Evolutionary conservation across 495 filamentous ascomycete genomes (phyloP).

Genomic region (Penicillium samsonianum): DNA sequence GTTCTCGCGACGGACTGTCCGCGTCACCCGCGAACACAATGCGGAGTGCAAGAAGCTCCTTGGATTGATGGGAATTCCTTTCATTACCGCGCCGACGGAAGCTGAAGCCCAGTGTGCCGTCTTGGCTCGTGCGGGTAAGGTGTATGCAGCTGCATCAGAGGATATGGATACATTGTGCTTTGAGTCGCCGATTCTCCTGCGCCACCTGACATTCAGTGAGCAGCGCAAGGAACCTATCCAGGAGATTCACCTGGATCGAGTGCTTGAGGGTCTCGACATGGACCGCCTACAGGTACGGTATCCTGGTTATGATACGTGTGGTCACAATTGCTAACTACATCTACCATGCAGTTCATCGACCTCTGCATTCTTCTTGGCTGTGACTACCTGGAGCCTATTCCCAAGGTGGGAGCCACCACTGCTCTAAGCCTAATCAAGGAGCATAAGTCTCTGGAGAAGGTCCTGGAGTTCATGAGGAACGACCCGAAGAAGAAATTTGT

Average conservation of each 20-base stretch:
- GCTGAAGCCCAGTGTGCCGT: constrained; percentile 96
- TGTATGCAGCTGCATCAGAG: constrained; percentile 94
- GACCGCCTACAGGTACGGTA: constrained; percentile 70
- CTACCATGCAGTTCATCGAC: constrained; percentile 75
- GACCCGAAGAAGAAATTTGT: constrained; percentile 75
- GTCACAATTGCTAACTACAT: not conserved
- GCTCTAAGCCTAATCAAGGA: constrained; percentile 92
- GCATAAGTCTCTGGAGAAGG: constrained; percentile 80
- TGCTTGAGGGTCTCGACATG: constrained; percentile 82
- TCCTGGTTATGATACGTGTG: not conserved
- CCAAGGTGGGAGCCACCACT: constrained; percentile 86
- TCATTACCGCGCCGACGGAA: constrained; percentile 92
- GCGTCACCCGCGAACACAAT: constrained; percentile 95
- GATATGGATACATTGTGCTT: constrained; percentile 99
- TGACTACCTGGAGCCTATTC: constrained; percentile 95
- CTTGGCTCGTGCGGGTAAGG: constrained; percentile 87
- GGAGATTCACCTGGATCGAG: constrained; percentile 84
- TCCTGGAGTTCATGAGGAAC: constrained; percentile 75
- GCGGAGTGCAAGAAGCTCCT: constrained; percentile 87
- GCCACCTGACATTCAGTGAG: constrained; percentile 95
- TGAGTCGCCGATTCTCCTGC: constrained; percentile 82
- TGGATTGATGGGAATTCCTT: constrained; percentile 94
- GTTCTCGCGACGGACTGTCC: constrained; percentile 91
- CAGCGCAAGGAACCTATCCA: constrained; percentile 97
- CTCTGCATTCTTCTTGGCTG: constrained; percentile 97